Conservation (phyloP, 768 basidiomycete species). For the Omphalotus guepiniiformis region DNA sequence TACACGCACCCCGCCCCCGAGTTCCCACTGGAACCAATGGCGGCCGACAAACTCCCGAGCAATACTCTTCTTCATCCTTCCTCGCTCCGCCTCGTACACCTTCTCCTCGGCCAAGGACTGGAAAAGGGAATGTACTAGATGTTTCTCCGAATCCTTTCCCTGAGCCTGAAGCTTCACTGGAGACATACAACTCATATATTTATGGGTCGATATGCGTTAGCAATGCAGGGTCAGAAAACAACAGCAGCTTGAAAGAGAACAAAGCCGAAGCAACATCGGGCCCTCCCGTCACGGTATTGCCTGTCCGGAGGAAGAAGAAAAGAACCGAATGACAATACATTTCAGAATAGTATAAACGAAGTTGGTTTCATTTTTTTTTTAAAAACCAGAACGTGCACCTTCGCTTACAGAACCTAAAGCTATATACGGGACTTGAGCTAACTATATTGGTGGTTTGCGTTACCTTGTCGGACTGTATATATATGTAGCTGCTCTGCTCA, state of each 20-base stretch:
- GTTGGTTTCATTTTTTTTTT: neutral
- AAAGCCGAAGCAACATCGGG: constrained; percentile 14
- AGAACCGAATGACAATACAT: constrained; percentile 2
- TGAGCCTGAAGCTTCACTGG: constrained; percentile 57
- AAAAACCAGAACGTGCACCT: no score
- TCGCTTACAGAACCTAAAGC: no score
- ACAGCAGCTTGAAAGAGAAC: constrained; percentile 11
- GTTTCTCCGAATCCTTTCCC: constrained; percentile 65
- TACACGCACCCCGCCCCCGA: constrained; percentile 6
- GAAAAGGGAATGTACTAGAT: constrained; percentile 31
- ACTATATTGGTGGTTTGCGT: neutral
- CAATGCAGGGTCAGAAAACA: constrained; percentile 35
- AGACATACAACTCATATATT: constrained; percentile 57
- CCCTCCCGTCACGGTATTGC: constrained; percentile 37
- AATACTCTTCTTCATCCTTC: constrained; percentile 17
- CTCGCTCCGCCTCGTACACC: constrained; percentile 52
- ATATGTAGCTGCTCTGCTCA: neutral
- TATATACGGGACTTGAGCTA: no score
- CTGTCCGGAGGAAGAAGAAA: constrained; percentile 43
- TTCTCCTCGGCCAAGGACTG: constrained; percentile 19
- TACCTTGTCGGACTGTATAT: neutral
- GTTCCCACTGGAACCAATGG: constrained; percentile 1
- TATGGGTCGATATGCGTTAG: constrained; percentile 53
- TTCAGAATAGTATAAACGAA: neutral
- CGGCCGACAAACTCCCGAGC: constrained; percentile 40